These are phyloP conservation scores for Candida peoriensis DNA, from an alignment of 805 yeast species.

Conservation along the genomic window DNA sequence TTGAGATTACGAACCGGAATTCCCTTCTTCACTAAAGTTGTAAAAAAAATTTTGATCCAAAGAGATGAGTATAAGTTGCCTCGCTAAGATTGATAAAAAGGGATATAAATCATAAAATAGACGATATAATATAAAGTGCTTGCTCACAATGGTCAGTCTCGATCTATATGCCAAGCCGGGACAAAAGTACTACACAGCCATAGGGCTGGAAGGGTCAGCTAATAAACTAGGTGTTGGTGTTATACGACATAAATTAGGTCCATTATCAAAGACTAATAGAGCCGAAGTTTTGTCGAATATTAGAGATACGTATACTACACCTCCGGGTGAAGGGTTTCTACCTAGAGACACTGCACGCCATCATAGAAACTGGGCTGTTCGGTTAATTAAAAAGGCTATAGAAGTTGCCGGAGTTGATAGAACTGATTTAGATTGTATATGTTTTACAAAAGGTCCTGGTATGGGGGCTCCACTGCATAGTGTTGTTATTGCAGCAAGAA, in stretches of 20 bases:
- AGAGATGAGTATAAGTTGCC: no score
- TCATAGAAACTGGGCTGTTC: slow-evolving; percentile 90
- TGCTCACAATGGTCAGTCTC: slow-evolving; percentile 35
- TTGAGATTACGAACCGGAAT: no score
- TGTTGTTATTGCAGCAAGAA: slow-evolving; percentile 88
- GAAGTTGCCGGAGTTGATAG: slow-evolving; percentile 49
- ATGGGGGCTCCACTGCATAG: slow-evolving; percentile 98
- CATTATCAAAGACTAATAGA: slow-evolving; percentile 46
- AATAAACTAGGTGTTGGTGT: slow-evolving; percentile 94
- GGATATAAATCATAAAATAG: no score
- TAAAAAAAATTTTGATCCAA: no score
- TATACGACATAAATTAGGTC: slow-evolving; percentile 67
- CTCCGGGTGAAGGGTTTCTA: slow-evolving; percentile 97
- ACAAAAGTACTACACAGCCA: slow-evolving; percentile 53
- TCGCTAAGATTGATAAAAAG: no score
- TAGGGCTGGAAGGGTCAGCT: slow-evolving; percentile 97
- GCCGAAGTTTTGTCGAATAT: slow-evolving; percentile 84
- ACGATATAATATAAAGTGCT: no score
- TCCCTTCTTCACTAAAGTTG: no score
- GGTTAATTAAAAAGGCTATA: slow-evolving; percentile 65
- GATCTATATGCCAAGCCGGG: slow-evolving; percentile 40
- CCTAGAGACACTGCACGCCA: slow-evolving; percentile 97
- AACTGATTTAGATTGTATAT: slow-evolving; percentile 65
- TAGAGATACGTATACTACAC: slow-evolving; percentile 91
- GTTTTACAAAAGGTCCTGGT: slow-evolving; percentile 98